Conservation (phyloP, 108 stramenopile genomes). For the Pelagomonas calceolata region DNA sequence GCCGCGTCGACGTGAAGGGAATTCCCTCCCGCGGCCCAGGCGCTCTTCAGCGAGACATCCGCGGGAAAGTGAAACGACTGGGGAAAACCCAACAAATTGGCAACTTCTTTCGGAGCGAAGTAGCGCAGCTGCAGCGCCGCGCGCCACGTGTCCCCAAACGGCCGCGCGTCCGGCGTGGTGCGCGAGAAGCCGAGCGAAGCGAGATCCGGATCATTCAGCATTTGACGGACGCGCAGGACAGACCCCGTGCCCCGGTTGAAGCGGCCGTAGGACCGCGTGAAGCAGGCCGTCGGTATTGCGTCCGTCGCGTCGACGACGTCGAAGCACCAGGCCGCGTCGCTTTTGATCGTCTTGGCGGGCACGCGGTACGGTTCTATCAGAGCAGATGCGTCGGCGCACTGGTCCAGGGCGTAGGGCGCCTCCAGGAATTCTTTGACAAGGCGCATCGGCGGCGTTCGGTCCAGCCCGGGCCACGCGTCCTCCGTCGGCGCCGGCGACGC, state of each 20-base stretch:
- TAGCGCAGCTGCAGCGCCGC: conserved; percentile 4
- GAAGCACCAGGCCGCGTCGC: conserved; percentile 67
- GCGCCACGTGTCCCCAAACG: too few species aligned
- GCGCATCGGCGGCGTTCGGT: background rate
- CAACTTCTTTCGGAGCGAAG: conserved; percentile 14
- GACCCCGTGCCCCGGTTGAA: conserved; percentile 71
- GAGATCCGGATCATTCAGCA: background rate
- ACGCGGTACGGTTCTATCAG: conserved; percentile 23
- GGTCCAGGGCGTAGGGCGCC: conserved; percentile 2
- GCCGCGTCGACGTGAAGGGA: conserved; percentile 12
- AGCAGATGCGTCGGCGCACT: too few species aligned
- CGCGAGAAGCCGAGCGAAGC: too few species aligned
- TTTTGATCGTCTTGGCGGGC: conserved; percentile 42
- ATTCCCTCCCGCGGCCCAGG: conserved; percentile 17
- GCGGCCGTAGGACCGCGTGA: conserved; percentile 70
- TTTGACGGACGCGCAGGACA: conserved; percentile 45
- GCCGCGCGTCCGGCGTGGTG: too few species aligned
- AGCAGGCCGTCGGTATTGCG: conserved; percentile 47
- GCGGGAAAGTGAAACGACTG: conserved; percentile 11
- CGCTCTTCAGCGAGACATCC: background rate
- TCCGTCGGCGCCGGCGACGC: background rate
- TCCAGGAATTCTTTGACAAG: background rate
- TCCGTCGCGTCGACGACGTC: conserved; percentile 57
- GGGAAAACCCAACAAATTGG: conserved; percentile 13
- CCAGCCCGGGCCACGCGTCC: background rate